Conservation (phyloP, 2,329 filamentous ascomycete species). For the Rutstroemia sp. region DNA sequence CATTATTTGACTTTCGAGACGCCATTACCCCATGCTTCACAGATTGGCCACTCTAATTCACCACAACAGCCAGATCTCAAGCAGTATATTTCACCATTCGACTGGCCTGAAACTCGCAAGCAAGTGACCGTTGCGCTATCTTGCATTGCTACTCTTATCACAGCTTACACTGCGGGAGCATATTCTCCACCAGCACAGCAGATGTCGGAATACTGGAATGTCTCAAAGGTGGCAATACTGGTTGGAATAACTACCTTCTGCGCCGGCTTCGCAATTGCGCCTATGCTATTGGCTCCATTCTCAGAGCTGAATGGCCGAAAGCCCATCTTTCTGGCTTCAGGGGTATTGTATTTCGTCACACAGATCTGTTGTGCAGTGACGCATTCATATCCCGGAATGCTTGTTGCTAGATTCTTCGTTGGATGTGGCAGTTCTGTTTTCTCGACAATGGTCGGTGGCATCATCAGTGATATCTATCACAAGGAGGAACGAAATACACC, state of each 20-base stretch:
- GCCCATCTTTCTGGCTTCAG: slow-evolving; percentile 71
- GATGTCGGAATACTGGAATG: slow-evolving; percentile 57
- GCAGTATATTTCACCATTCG: slow-evolving; percentile 61
- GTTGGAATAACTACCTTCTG: slow-evolving; percentile 79
- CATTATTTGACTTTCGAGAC: slow-evolving; percentile 29
- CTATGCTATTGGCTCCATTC: slow-evolving; percentile 83
- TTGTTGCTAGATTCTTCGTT: slow-evolving; percentile 67
- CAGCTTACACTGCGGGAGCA: slow-evolving; percentile 74
- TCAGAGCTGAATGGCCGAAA: slow-evolving; percentile 83
- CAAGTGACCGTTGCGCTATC: slow-evolving; percentile 63
- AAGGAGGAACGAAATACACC: slow-evolving; percentile 75
- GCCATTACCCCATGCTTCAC: slow-evolving; percentile 19
- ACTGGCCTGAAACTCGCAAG: slow-evolving; percentile 66
- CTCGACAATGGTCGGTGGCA: slow-evolving; percentile 86
- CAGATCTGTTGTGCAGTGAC: slow-evolving; percentile 70
- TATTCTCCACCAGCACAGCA: slow-evolving; percentile 64
- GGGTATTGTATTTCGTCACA: slow-evolving; percentile 62
- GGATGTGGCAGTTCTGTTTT: slow-evolving; percentile 74
- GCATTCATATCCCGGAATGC: slow-evolving; percentile 61
- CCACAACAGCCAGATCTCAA: slow-evolving; percentile 58
- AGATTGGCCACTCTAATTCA: slow-evolving; percentile 8
- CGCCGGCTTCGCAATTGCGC: slow-evolving; percentile 69
- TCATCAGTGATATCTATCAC: slow-evolving; percentile 80
- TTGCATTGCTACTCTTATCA: slow-evolving; percentile 67
- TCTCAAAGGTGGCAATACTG: slow-evolving; percentile 59